Evolutionary conservation across 345 rosid genomes (phyloP).

Genomic region (Eutrema yunnanense): DNA sequence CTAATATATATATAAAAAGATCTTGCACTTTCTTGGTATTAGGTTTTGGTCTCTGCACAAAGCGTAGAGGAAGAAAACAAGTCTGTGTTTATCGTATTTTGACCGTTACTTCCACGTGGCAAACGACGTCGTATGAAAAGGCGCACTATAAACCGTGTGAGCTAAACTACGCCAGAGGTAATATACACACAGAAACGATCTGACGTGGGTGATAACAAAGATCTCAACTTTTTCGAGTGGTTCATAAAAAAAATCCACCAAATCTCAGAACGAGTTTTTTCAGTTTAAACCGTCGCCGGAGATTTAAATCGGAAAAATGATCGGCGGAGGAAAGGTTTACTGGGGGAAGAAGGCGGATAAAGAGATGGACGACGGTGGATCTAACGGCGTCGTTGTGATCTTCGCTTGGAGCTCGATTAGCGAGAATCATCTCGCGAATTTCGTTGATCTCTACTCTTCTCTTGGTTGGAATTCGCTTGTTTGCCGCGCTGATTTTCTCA

Average conservation of each 20-base stretch:
- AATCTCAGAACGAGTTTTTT: not conserved
- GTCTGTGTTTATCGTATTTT: not conserved
- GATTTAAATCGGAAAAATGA: conserved; percentile 32
- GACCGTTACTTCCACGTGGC: conserved; percentile 17
- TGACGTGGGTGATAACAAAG: conserved; percentile 25
- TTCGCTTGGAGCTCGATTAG: conserved; percentile 69
- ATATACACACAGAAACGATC: not conserved
- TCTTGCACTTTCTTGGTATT: no score
- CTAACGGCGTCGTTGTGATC: conserved; percentile 67
- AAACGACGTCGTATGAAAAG: not conserved
- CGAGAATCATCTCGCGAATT: conserved; percentile 40
- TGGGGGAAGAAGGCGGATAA: conserved; percentile 49
- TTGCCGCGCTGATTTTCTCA: conserved; percentile 67
- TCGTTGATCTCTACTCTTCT: conserved; percentile 73
- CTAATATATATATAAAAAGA: no score
- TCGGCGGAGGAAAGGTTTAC: conserved; percentile 51
- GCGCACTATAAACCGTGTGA: not conserved
- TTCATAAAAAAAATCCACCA: conserved; percentile 6
- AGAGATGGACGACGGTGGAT: conserved; percentile 27
- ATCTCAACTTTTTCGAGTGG: conserved; percentile 28
- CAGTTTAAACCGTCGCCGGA: conserved; percentile 3
- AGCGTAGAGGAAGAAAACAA: not conserved
- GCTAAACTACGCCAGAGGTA: conserved; percentile 2
- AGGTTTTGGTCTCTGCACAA: not conserved
- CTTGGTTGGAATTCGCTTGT: conserved; percentile 88